Evolutionary conservation across 2,329 filamentous ascomycete species (phyloP), one percentile per base, ranked within the genome.

Genomic region (Aureobasidium sp.): DNA sequence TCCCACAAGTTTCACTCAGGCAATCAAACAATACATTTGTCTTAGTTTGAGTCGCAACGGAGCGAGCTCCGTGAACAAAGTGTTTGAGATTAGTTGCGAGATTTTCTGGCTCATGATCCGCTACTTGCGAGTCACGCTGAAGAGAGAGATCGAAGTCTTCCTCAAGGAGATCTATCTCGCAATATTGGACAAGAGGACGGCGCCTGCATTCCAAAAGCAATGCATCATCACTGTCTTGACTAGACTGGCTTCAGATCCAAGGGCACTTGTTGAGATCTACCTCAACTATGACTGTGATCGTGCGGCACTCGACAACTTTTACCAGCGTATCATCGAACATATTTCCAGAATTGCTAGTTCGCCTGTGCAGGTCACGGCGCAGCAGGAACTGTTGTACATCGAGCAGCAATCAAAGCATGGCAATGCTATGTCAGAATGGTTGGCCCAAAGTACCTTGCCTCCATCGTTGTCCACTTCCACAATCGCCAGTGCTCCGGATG

Each of bases 91-190:
- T 45, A 93, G 90, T 73, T 92, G 90, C 69, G 94, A 99, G 73
- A 96, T 97, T 32, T 99, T 99, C 73, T 99, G 92, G 91, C 81
- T 97, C 62, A 96, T 97, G 87, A 78, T 97, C 47, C 96, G 95
- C 73, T 88, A 91, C 69, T 89, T 99, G 85, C 86, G 95, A 64
- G 88, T 94, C 3, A 88, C 92, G 65, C 89, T 99, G 75, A 99
- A 99, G 86, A 96, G 96, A 83, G 94, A 99, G 72, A 89, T 99
- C 60, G 94, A 97, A 74, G 93, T 99, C 0, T 97, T 99, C 71
- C 76, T 99, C 63, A 97, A 97, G 72, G 94, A 99, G 71, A 95
- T 99, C 34, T 99, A 99, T 71, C 79, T 99, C 5, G 88, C 92
- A 0, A 90, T 97, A 45, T 78, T 99, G 41, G 93, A 96, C 54